These are phyloP conservation scores for Chaetomiaceae sp. DNA, from an alignment of 2,329 filamentous ascomycete genomes.

Conservation along the genomic window DNA sequence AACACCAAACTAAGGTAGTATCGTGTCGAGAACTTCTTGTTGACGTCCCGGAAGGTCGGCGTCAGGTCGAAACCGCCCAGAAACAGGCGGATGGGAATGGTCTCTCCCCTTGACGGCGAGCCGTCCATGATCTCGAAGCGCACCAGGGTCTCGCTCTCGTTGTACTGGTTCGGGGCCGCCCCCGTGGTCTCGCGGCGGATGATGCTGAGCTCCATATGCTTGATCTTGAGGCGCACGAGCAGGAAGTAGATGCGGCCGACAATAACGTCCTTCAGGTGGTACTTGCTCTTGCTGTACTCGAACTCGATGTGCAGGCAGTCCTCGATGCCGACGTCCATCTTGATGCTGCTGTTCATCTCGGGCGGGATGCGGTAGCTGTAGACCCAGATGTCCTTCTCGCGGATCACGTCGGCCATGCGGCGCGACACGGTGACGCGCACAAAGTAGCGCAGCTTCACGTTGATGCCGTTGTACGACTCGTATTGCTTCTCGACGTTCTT, in stretches of 20 bases:
- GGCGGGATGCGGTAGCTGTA: conserved; percentile 98
- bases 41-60: conserved; percentile 97
- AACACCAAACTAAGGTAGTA: conserved; percentile 96
- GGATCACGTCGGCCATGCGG: conserved; percentile 95
- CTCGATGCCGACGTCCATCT: conserved; percentile 99
- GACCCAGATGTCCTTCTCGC: conserved; percentile 99
- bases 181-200: conserved; percentile 96
- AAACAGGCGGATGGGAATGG: conserved; percentile 95
- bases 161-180: conserved; percentile 96
- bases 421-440: conserved; percentile 93
- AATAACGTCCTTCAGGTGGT: conserved; percentile 98
- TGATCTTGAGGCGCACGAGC: conserved; percentile 95
- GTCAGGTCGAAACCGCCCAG: conserved; percentile 96
- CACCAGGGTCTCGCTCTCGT: conserved; percentile 96
- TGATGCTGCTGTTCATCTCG: conserved; percentile 97
- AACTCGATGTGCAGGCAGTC: conserved; percentile 99
- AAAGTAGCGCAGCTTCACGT: conserved; percentile 98
- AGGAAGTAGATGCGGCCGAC: conserved; percentile 98
- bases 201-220: conserved; percentile 99
- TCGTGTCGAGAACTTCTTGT: conserved; percentile 98
- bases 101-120: conserved; percentile 90
- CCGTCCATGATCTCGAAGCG: conserved; percentile 99
- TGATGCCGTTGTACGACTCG: conserved; percentile 99
- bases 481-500: conserved; percentile 99
- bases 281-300: conserved; percentile 98